Base-by-base conservation (phyloP, 257 asterid genomes). In the Penstemon barbatus region DNA sequence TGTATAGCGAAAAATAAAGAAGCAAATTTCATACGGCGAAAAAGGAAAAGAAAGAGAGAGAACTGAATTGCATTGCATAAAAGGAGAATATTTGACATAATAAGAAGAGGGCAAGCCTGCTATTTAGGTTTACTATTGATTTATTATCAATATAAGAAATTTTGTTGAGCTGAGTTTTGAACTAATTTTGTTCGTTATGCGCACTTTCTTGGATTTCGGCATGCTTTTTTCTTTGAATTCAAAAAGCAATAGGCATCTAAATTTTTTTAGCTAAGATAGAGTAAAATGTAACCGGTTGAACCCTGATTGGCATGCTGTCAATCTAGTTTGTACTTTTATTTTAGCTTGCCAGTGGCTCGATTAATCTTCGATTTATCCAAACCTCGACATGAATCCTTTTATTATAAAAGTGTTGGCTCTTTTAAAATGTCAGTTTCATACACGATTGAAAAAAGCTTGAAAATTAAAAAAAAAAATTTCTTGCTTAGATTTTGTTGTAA, bases 231-330 rank as follows among this genome's bases (percentile, higher is more conserved):
- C 4, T 7, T 3, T 46, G 52, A 46, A 46, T 12, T 46, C 52
- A 46, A 63, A 75, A 65, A 75, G 74, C 77, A 73, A 52, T 44
- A 82, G 45, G 76, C 79, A 70, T 83, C 59, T 66, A 80, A 7
- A 66, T 74, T 60, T 78, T 81, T 15, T 5, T 49, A 12, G 18
- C 42, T 41, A 12, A 25, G 33, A 25, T 25, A 25, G 33, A 25
- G 33, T 25, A 25, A 25, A 25, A 25, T 25, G 33, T 25, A 25
- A 25, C 33, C 33, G 33, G 2, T 25, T 25, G 33, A 25, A 1
- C 33, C 46, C 11, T 58, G 4, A 36, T 1, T 57, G 10, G 4
- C 62, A 57, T 3, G 51, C 3, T 46, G 11, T 46, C 33, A 25
- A 6, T 46, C 9, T 46, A 3, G 8, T 46, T 46, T 46, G 9